Percentiles rank a stretch among this genome's conserved stretches.
phyloP scores from a whole-genome alignment of 2,329 filamentous ascomycete genomes.

The Curvularia eragrostidis region DNA sequence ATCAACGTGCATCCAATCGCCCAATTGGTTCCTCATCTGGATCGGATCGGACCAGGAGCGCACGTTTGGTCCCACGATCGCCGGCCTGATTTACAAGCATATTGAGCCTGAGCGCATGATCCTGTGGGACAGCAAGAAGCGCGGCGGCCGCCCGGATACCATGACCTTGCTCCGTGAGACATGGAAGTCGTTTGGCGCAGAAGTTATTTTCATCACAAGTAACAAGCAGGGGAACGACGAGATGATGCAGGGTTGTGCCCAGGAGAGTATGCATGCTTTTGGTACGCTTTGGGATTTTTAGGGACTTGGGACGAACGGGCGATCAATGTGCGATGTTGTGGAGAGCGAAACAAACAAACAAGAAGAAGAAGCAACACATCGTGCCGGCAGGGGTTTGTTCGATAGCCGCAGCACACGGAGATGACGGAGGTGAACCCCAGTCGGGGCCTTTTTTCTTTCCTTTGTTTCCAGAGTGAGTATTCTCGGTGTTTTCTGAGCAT shows the following conservation, averaged over 20 bases:
- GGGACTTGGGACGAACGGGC: no score
- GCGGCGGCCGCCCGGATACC: slow-evolving; percentile 43
- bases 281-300: slow-evolving; percentile 48
- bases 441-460: no score
- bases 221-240: slow-evolving; percentile 48
- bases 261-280: slow-evolving; percentile 43
- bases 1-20: slow-evolving; percentile 45
- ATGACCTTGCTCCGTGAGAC: slow-evolving; percentile 45
- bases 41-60: slow-evolving; percentile 47
- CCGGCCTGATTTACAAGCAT: slow-evolving; percentile 40
- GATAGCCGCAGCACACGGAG: neutral
- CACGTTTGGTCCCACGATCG: slow-evolving; percentile 46
- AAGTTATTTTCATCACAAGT: slow-evolving; percentile 48
- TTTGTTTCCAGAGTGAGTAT: neutral
- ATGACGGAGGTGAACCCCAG: neutral
- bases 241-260: slow-evolving; percentile 47
- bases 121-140: slow-evolving; percentile 47
- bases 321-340: no score
- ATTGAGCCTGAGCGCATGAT: slow-evolving; percentile 49
- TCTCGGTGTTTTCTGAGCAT: neutral
- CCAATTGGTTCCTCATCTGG: slow-evolving; percentile 49
- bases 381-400: no score
- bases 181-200: slow-evolving; percentile 42
- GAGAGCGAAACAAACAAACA: neutral
- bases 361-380: neutral